A percentile compares a stretch with the other conserved stretches of the same genome.
phyloP scores from a whole-genome alignment of 2,329 filamentous ascomycete genomes.

The Pseudogymnoascus pannorum region DNA sequence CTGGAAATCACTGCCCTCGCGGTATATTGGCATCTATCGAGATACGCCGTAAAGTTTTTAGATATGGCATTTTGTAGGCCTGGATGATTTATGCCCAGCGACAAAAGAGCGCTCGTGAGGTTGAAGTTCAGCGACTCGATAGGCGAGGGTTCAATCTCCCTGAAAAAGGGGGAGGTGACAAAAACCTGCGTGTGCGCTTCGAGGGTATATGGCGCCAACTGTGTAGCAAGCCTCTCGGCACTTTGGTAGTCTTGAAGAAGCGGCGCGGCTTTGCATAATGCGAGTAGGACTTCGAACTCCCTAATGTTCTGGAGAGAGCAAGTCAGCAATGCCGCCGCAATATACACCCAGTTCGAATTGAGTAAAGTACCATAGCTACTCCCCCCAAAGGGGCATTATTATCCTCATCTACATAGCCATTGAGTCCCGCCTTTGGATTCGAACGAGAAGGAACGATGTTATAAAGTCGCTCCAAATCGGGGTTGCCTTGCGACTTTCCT shows the following conservation, averaged over 20 bases:
- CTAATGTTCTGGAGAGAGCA: slow-evolving; percentile 58
- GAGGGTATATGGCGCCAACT: slow-evolving; percentile 76
- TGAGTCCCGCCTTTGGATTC: slow-evolving; percentile 30
- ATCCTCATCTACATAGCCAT: slow-evolving; percentile 42
- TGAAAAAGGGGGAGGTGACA: slow-evolving; percentile 71
- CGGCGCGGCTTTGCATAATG: slow-evolving; percentile 84
- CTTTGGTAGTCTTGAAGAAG: slow-evolving; percentile 62
- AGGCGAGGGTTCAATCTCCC: slow-evolving; percentile 76
- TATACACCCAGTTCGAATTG: not conserved
- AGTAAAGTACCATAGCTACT: slow-evolving; percentile 50
- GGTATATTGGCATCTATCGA: slow-evolving; percentile 61
- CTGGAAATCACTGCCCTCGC: slow-evolving; percentile 48
- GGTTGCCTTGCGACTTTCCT: slow-evolving; percentile 49
- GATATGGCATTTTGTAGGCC: slow-evolving; percentile 60
- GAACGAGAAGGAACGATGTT: slow-evolving; percentile 45
- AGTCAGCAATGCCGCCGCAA: slow-evolving; percentile 15
- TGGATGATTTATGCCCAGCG: slow-evolving; percentile 66
- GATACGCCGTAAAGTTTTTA: slow-evolving; percentile 61
- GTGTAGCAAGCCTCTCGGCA: slow-evolving; percentile 69
- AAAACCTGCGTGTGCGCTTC: slow-evolving; percentile 78
- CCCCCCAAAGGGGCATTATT: slow-evolving; percentile 41
- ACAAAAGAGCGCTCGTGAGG: slow-evolving; percentile 73
- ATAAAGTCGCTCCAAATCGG: slow-evolving; percentile 56
- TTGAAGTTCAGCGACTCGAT: slow-evolving; percentile 77
- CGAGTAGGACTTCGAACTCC: slow-evolving; percentile 86